These are phyloP conservation scores for Pseudogymnoascus sp. DNA, from an alignment of 2,329 filamentous ascomycete genomes.

Conservation along the genomic window DNA sequence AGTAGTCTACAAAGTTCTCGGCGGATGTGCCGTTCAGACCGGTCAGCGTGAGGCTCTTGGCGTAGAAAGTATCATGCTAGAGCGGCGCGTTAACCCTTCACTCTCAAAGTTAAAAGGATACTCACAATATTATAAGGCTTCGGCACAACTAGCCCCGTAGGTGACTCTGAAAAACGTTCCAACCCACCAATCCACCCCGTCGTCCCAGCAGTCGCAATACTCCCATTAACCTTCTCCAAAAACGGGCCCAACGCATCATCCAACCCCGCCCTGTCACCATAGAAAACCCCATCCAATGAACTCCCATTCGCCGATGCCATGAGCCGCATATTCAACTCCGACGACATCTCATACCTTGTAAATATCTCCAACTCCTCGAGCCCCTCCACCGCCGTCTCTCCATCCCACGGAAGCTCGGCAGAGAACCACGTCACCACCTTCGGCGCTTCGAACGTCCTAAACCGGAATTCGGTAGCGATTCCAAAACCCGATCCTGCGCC, in stretches of 20 bases:
- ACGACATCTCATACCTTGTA: neutral
- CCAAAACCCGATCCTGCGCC: slow-evolving; percentile 32
- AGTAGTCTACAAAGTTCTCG: slow-evolving; percentile 34
- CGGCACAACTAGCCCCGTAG: neutral
- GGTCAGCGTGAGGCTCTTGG: slow-evolving; percentile 50
- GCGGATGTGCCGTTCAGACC: slow-evolving; percentile 41
- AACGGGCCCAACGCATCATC: neutral
- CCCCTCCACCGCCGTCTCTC: neutral
- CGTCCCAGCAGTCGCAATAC: neutral
- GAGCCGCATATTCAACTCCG: neutral
- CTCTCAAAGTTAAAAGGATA: neutral
- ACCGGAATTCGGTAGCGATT: slow-evolving; percentile 27
- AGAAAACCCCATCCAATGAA: neutral
- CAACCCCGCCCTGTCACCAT: neutral
- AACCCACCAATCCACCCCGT: neutral
- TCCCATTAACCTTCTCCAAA: neutral
- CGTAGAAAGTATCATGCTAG: slow-evolving; percentile 45
- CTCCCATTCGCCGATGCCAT: neutral
- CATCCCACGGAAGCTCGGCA: slow-evolving; percentile 15
- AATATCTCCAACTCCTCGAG: neutral
- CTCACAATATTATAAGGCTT: neutral
- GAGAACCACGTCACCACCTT: slow-evolving; percentile 21
- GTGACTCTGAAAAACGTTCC: neutral
- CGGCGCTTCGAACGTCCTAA: slow-evolving; percentile 32
- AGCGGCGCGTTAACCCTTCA: neutral